These are phyloP conservation scores for Lipomyces chichibuensis DNA, from an alignment of 805 yeast genomes.

Conservation along the genomic window DNA sequence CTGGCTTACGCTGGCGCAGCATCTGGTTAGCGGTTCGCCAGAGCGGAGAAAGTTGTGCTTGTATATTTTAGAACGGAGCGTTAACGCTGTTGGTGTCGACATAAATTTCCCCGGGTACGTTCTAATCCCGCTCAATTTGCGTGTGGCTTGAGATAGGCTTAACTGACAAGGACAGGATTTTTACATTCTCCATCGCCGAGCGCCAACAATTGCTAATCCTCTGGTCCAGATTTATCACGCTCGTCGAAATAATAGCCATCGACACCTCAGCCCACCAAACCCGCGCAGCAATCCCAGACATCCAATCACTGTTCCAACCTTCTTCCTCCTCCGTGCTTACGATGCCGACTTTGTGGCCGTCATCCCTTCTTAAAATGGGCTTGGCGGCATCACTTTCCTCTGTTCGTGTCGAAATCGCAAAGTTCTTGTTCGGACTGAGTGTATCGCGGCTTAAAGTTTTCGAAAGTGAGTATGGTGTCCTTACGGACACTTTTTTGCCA, in stretches of 20 bases:
- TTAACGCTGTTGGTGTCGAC: constrained; percentile 2
- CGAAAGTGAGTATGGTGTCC: constrained; percentile 4
- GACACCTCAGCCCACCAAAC: constrained; percentile 88
- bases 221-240: constrained; percentile 75
- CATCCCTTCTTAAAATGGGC: constrained; percentile 17
- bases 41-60: constrained; percentile 26
- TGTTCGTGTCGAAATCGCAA: constrained; percentile 24
- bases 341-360: constrained; percentile 24
- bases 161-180: constrained; percentile 10
- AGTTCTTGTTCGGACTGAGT: constrained; percentile 11
- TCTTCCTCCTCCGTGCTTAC: background rate
- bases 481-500: constrained; percentile 12
- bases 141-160: background rate
- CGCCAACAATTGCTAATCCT: constrained; percentile 46
- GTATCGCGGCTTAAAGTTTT: constrained; percentile 2
- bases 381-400: constrained; percentile 22
- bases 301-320: constrained; percentile 6
- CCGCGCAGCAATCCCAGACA: constrained; percentile 9
- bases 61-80: constrained; percentile 16
- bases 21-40: constrained; percentile 19
- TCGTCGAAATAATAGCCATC: constrained; percentile 78
- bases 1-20: constrained; percentile 17
- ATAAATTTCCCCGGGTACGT: constrained; percentile 20
- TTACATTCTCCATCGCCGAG: background rate
- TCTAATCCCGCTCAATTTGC: background rate